These are phyloP conservation scores for Cordyceps cicadae DNA, from an alignment of 2,329 filamentous ascomycete genomes.

Conservation along the genomic window DNA sequence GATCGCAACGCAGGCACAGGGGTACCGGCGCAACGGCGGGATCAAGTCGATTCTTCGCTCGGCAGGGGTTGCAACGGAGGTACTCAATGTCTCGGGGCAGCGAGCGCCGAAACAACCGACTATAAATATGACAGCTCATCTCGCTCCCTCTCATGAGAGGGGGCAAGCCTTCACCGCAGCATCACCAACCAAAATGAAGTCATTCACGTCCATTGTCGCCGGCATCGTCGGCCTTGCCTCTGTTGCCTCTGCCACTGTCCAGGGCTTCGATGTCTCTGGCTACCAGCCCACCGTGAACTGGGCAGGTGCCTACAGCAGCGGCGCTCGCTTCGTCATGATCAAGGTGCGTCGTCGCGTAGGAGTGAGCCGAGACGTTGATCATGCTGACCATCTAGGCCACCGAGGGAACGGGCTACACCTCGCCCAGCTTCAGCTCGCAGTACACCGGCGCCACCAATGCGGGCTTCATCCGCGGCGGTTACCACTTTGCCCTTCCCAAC, in stretches of 20 bases:
- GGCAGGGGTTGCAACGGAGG: neutral
- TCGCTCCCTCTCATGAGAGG: neutral
- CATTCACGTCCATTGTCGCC: neutral
- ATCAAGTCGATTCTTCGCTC: neutral
- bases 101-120: neutral
- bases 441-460: constrained; percentile 42
- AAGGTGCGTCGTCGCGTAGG: constrained; percentile 23
- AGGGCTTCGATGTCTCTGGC: constrained; percentile 35
- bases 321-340: constrained; percentile 37
- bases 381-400: constrained; percentile 32
- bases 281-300: constrained; percentile 33
- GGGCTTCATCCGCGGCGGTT: constrained; percentile 45
- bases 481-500: constrained; percentile 46
- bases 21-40: neutral
- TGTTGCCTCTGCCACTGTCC: constrained; percentile 21
- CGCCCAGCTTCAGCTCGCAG: constrained; percentile 38
- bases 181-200: constrained; percentile 10
- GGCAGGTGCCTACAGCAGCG: constrained; percentile 26
- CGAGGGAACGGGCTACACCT: constrained; percentile 39
- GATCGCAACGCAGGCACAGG: neutral
- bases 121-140: constrained; percentile 1
- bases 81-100: neutral
- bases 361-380: neutral
- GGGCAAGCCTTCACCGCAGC: neutral
- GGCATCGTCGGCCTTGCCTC: constrained; percentile 14